phyloP scores from a whole-genome alignment of 2,329 filamentous ascomycete species.

The Amylocarpus encephaloides region DNA sequence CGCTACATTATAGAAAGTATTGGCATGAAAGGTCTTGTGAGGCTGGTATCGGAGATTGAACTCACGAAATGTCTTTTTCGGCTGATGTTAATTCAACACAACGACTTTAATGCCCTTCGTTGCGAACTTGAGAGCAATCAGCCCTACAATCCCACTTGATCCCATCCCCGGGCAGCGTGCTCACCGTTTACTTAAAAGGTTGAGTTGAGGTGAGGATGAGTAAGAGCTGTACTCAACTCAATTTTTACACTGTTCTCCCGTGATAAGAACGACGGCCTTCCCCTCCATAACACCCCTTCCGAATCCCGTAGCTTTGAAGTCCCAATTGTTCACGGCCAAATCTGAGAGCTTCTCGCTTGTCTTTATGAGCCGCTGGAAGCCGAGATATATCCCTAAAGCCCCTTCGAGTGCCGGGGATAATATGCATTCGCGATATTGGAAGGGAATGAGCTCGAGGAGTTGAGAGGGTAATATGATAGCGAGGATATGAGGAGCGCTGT shows the following conservation, averaged over 20 bases:
- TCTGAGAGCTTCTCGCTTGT: constrained; percentile 47
- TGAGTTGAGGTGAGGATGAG: no score
- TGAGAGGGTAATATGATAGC: constrained; percentile 23
- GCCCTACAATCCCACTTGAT: constrained; percentile 64
- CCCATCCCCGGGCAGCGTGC: no score
- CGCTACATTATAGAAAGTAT: constrained; percentile 38
- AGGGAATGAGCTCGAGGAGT: constrained; percentile 18
- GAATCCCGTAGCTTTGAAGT: constrained; percentile 43
- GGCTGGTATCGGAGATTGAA: constrained; percentile 25
- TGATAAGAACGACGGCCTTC: constrained; percentile 65
- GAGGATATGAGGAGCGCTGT: constrained; percentile 21
- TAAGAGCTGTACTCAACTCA: no score
- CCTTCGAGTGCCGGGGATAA: constrained; percentile 15
- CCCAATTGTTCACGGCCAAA: constrained; percentile 42
- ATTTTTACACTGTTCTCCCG: no score
- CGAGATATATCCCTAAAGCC: constrained; percentile 35
- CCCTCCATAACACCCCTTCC: constrained; percentile 53
- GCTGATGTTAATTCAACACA: constrained; percentile 64
- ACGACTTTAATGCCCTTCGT: constrained; percentile 60
- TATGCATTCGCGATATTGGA: constrained; percentile 12
- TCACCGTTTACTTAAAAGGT: no score
- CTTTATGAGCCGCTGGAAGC: constrained; percentile 42
- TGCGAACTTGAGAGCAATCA: constrained; percentile 59
- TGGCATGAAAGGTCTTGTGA: background rate
- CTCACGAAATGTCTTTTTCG: constrained; percentile 51